Evolutionary conservation across 345 rosid species (phyloP).

Genomic region (Eucalyptus lansdowneana): DNA sequence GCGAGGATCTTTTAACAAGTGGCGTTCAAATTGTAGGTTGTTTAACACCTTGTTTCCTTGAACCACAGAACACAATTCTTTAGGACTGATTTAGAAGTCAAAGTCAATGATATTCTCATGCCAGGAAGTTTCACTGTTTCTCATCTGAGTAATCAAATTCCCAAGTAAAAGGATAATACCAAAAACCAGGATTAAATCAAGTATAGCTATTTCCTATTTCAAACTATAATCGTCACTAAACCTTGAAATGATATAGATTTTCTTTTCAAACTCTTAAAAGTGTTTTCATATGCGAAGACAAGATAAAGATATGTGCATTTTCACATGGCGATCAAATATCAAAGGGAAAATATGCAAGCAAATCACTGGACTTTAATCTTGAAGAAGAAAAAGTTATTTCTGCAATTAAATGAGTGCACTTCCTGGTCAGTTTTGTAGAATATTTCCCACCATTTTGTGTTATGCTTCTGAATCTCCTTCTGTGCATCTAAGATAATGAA

Average conservation of each 20-base stretch:
- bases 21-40: background rate
- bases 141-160: background rate
- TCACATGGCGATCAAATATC: background rate
- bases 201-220: background rate
- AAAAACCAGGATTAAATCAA: background rate
- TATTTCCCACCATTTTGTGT: conserved; percentile 71
- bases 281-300: background rate
- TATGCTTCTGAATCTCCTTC: conserved; percentile 56
- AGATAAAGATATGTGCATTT: background rate
- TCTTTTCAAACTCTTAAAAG: background rate
- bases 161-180: background rate
- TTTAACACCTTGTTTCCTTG: background rate
- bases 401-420: conserved; percentile 80
- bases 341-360: background rate
- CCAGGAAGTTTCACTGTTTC: background rate
- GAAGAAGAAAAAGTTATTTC: conserved; percentile 59
- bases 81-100: background rate
- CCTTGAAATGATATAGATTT: background rate
- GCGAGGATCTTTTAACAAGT: background rate
- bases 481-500: conserved; percentile 43
- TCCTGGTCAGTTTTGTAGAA: conserved; percentile 65
- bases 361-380: background rate
- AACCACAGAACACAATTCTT: background rate
- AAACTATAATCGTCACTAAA: background rate
- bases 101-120: background rate